Evolutionary conservation across 768 basidiomycete genomes (phyloP), one percentile per base, ranked within the genome.

Genomic region (Tremella fuciformis): DNA sequence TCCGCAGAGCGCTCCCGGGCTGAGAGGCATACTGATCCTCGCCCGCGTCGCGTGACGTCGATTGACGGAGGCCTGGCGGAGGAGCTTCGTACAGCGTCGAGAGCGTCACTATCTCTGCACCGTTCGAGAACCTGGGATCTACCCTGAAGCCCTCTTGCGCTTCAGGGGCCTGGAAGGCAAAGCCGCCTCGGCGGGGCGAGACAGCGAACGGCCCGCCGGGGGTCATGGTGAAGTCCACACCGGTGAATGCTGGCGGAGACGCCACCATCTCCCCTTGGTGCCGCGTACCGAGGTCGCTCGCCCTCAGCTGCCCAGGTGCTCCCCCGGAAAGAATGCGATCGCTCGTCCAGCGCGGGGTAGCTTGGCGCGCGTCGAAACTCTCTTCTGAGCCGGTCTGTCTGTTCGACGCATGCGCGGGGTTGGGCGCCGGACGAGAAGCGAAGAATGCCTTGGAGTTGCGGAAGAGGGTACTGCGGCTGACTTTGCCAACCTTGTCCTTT

Each of bases 361-460:
- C n/a, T 46, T 46, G n/a, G 22, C 22, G 42, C 7, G 42, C 42
- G 22, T 22, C 42, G 42, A 46, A 46, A 46, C 41, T 46, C 7
- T 44, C 53, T 42, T 55, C 53, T 3, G 19, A 21, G 19, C 19
- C 21, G 6, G 39, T 46, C 4, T 46, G n/a, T 22, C 42, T n/a
- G n/a, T n/a, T 46, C 42, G 4, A 46, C n/a, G n/a, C 22, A 4
- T 34, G 26, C 24, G 22, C 4, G 11, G 51, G 50, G 8, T 4
- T 47, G 21, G 69, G 69, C 2, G 65, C 65, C 8, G 61, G 58
- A 8, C 69, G 50, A 3, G 69, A 62, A 26, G 51, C 38, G 15
- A 49, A 48, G 38, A 70, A 70, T 42, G 44, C 19, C 19, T 41
- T 49, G 9, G 58, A 59, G 61, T 67, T 58, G 25, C 16, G 37